Evolutionary conservation across 306 rosid species (phyloP), one percentile per base, ranked within the genome.

Genomic region (Erythrophleum fordii): DNA sequence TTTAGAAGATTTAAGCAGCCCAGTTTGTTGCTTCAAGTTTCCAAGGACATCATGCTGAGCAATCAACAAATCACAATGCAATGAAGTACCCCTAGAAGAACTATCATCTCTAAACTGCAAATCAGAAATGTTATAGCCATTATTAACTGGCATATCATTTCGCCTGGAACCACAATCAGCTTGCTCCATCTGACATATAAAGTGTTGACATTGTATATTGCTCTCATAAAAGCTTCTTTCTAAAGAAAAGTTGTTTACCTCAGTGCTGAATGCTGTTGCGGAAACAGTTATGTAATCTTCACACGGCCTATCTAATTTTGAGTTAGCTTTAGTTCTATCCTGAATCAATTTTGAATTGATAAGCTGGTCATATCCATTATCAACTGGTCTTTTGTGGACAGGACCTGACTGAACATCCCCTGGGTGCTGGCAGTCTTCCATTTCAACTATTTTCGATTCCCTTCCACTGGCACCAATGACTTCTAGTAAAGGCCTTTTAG

Each of bases 1-100:
- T 53, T 73, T 79, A 77, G 78, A 76, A 77, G 35, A 11, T 34
- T 46, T 45, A 34, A 51, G 44, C 56, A 31, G 65, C 46, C 71
- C 46, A 72, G 53, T 73, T 56, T 80, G 78, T 41, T 77, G 83
- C 67, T 77, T 83, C 48, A 26, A 66, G 76, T 49, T 72, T 86
- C 59, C 80, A 46, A 60, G 9, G 75, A 11, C 69, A 82, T 79
- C 65, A 5, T 3, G 23, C 59, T 60, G 75, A 72, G 55, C 60
- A 69, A 22, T 22, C 8, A 14, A 41, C 34, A 13, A 39, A 67
- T 77, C 83, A 77, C 39, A 69, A 72, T 64, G 31, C 35, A 80
- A 73, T 68, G 85, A 73, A 44, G 73, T 29, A 52, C 64, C 80
- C 80, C 51, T 42, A 59, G 78, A 80, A 67, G 67, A 83, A 67